Conservation (phyloP, 2,329 filamentous ascomycete species). For the Ustulina deusta region DNA sequence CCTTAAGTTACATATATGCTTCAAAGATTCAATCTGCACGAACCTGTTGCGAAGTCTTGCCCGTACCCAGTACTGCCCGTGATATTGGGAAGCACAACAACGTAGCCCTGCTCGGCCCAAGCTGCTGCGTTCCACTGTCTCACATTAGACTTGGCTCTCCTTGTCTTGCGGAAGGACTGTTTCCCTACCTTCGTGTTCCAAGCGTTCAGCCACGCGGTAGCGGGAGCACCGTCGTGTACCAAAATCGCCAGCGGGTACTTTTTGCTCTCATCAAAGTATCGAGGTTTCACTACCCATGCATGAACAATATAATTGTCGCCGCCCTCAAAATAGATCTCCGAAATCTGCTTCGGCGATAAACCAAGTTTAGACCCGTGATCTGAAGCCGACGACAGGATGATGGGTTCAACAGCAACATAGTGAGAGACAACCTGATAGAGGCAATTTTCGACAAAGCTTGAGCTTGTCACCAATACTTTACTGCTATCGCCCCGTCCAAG, state of each 20-base stretch:
- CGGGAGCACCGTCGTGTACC: conserved; percentile 56
- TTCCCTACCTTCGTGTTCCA: conserved; percentile 60
- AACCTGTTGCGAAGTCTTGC: conserved; percentile 52
- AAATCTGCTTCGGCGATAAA: conserved; percentile 53
- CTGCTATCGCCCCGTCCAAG: conserved; percentile 46
- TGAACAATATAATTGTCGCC: conserved; percentile 54
- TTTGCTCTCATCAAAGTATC: conserved; percentile 52
- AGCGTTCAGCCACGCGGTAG: conserved; percentile 63
- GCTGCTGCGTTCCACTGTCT: conserved; percentile 65
- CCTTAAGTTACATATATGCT: conserved; percentile 39
- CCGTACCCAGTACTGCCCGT: conserved; percentile 70
- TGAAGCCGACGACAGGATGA: conserved; percentile 50
- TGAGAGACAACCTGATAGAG: conserved; percentile 54
- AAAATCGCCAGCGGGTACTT: conserved; percentile 56
- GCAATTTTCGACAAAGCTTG: conserved; percentile 55
- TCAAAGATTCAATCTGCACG: conserved; percentile 17
- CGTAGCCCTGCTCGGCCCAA: conserved; percentile 71
- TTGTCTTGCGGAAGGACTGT: background rate
- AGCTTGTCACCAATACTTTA: conserved; percentile 54
- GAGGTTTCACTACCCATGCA: conserved; percentile 56
- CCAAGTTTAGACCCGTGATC: conserved; percentile 51
- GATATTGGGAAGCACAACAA: conserved; percentile 70
- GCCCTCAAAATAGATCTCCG: conserved; percentile 57
- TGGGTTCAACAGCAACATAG: conserved; percentile 37
- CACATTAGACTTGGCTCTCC: conserved; percentile 2